These are phyloP conservation scores for Paramecium pentaurelia DNA, from an alignment of 73 alveolate genomes.

Conservation along the genomic window DNA sequence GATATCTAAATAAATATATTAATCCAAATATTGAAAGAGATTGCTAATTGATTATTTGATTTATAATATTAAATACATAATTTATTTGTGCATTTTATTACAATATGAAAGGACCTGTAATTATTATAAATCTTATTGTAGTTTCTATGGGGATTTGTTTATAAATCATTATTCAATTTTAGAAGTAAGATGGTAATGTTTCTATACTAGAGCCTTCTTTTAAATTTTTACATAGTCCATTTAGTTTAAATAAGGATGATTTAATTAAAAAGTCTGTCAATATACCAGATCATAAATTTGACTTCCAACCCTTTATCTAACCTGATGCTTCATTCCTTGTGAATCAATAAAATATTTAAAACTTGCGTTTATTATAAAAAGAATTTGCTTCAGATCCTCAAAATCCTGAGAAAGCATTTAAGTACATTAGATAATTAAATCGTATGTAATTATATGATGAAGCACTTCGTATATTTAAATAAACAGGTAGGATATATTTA, in stretches of 20 bases:
- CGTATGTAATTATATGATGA: background rate
- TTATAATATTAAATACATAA: background rate
- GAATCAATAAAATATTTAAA: background rate
- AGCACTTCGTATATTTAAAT: background rate
- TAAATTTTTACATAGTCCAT: background rate
- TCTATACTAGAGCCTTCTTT: background rate
- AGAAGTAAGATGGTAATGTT: background rate
- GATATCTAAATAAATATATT: background rate
- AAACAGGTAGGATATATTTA: background rate
- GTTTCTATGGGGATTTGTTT: conserved; percentile 6
- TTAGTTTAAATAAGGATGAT: background rate
- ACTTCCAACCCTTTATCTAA: background rate
- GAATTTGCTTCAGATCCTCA: conserved; percentile 6
- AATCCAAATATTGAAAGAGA: background rate
- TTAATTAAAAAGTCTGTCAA: background rate
- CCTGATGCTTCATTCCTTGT: background rate
- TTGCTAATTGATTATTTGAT: background rate
- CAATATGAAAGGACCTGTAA: background rate
- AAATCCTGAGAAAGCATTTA: background rate
- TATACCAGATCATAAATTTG: conserved; percentile 11
- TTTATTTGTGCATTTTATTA: background rate
- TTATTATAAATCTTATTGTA: background rate
- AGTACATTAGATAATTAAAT: background rate
- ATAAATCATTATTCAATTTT: background rate
- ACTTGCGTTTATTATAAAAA: background rate